Evolutionary conservation across 225 moss, liverwort and hornwort genomes (phyloP), one percentile per base, ranked within the genome.

Genomic region (Ulota crispa): DNA sequence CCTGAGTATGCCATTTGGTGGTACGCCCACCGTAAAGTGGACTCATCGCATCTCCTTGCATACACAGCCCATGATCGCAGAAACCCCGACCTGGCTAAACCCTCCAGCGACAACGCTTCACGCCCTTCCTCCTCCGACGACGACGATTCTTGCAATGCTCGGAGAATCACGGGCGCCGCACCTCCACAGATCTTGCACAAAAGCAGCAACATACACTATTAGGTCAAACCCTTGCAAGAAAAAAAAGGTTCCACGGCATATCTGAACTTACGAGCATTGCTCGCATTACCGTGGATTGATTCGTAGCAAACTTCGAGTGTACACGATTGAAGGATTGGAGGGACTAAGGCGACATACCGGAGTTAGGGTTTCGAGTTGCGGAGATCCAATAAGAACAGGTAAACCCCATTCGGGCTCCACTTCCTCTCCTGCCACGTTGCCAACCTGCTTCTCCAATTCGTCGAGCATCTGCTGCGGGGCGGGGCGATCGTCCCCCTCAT

Each of bases 381-480:
- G 21, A 42, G 11, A 45, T 36, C 57, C 72, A 9, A 91, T 68
- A 30, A 85, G 72, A 23, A 85, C 91, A 20, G 55, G 55, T 28
- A 88, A 84, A 65, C 91, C 88, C 91, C 91, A 91, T 67, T 86
- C 86, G 9, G 74, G 77, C 16, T 85, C 88, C 75, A 88, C 75
- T 68, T 88, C 91, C 14, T 91, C 91, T 70, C 42, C 83, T 0
- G 72, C 77, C 4, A 62, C 88, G 15, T 7, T 71, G 4, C 68
- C 45, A 14, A 91, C 85, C 71, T 87, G 85, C 59, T 68, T 83
- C 88, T 88, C 88, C 78, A 89, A 52, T 12, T 81, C 83, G 64
- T 87, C 80, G 5, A 86, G 76, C 1, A 86, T 59, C 72, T 72
- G 56, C 54, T 70, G 65, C 30, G 83, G 86, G 32, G 31, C 72